Percentiles rank a stretch among this genome's conserved stretches.
Evolutionary conservation across 163 green algal genomes (phyloP).

Genomic region (Chlamydomonas reinhardtii): DNA sequence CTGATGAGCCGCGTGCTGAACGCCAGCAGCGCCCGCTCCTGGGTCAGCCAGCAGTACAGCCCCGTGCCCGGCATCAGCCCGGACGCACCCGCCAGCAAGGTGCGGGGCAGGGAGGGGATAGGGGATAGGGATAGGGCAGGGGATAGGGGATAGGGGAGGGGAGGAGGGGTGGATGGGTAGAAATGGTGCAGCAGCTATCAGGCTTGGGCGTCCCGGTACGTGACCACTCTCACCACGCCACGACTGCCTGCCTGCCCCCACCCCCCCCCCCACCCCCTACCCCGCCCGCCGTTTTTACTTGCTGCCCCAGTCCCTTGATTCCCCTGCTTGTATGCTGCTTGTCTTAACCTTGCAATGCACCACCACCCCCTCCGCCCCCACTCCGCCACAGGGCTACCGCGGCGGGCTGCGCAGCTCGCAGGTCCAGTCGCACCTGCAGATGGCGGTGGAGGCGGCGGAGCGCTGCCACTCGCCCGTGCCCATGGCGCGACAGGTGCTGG

Average conservation of each 20-base stretch:
- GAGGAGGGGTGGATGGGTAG: background rate
- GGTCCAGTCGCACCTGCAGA: conserved; percentile 42
- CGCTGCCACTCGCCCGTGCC: conserved; percentile 32
- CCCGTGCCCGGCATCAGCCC: conserved; percentile 49
- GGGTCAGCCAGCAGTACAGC: conserved; percentile 52
- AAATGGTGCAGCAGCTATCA: too few relatives aligned
- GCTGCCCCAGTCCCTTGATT: too few relatives aligned
- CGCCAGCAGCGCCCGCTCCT: conserved; percentile 42
- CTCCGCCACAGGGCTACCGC: conserved; percentile 34
- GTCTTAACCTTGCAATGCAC: too few relatives aligned
- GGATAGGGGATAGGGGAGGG: background rate
- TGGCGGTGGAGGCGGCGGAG: conserved; percentile 47
- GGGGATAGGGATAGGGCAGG: background rate
- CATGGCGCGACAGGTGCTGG: background rate
- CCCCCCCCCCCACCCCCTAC: too few relatives aligned
- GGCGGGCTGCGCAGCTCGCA: conserved; percentile 19
- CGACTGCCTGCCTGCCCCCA: too few relatives aligned
- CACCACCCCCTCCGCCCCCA: background rate
- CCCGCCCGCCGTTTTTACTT: too few relatives aligned
- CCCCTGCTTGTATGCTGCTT: too few relatives aligned
- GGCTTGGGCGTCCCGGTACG: too few relatives aligned
- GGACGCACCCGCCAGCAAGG: conserved; percentile 26
- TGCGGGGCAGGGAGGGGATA: background rate
- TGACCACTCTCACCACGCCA: too few relatives aligned
- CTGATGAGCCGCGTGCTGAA: conserved; percentile 64